Evolutionary conservation across 2,329 filamentous ascomycete genomes (phyloP), one percentile per base, ranked within the genome.

Genomic region (Nothophaeocryptopus gaeumannii): DNA sequence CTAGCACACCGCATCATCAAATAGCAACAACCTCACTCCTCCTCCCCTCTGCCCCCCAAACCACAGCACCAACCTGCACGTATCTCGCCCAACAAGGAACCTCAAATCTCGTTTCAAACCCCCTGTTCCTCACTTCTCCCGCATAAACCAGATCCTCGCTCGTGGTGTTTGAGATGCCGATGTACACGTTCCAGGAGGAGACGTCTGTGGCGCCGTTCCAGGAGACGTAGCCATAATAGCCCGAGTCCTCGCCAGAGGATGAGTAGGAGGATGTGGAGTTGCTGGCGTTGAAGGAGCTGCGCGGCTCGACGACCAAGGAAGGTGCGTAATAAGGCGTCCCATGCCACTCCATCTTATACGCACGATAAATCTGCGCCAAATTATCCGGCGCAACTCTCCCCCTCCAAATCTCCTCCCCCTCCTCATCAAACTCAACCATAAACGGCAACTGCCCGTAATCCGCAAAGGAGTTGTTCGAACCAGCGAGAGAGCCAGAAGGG

Each of bases 131-230:
- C 20, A 46, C 46, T 14, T 30, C 36, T 10, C 41, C 52, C 1
- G 55, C 45, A 7, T 38, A 26, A 10, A 13, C 36, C 34, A 58
- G n/a, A 7, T 32, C 31, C 12, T 35, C 16, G 7, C 20, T 26
- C 20, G 20, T 26, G 8, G 32, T 39, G 4, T 15, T 33, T 7
- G 38, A 14, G 1, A 14, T 46, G 7, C 61, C 53, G 5, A 46
- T 51, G 37, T 59, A 64, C 2, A 62, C 54, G 29, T 52, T 55
- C 59, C 61, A 65, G 3, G 39, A 51, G 31, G 53, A 39, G 2
- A 65, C 61, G 32, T 65, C 61, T 9, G 62, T 65, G 11, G 63
- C 63, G 8, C 61, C 63, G 42, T 64, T 64, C 63, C 62, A 63
- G 47, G 55, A 61, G 20, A 62, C 58, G 39, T 58, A 63, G 20